Evolutionary conservation across 1,139 yeast genomes (phyloP), one percentile per base, ranked within the genome.

Genomic region (Zygoascus sp.): DNA sequence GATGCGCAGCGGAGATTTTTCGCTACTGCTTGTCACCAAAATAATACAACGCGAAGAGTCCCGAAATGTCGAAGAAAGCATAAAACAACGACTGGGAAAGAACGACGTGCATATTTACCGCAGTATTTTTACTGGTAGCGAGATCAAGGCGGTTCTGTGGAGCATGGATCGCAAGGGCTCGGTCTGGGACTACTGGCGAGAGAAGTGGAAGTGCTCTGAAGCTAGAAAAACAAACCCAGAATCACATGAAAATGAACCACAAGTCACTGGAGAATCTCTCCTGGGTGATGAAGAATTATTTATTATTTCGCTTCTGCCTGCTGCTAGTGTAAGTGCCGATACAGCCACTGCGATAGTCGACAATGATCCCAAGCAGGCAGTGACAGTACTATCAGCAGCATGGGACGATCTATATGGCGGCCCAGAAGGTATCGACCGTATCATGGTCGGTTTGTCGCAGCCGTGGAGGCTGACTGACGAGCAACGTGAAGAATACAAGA

Each of bases 401-500:
- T 32, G 39, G 38, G 38, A 25, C 13, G 38, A 25, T 3, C n/a
- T 35, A 7, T 42, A 42, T 16, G 45, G 45, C 7, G 45, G 45
- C 5, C n/a, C 34, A 34, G 27, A 34, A 6, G 45, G 45, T 4
- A 23, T 42, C 17, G 38, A 42, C n/a, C 10, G 15, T 16, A 35
- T 42, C 17, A n/a, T 42, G n/a, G 11, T 36, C 9, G 45, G 45
- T 9, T 25, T 42, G 5, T 11, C 40, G 9, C 34, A 34, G 21
- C 45, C 45, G 7, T 42, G 45, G 45, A 23, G 20, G 25, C 19
- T 42, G 16, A 19, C 15, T 3, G 38, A 35, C 21, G 35, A 34
- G 13, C 35, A 25, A 17, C 15, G 45, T 8, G 45, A 35, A 17
- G 17, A 25, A 9, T 42, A 42, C 13, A 34, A 25, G 11, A 16